Evolutionary conservation across 176 grass and related monocot genomes (phyloP), one percentile per base, ranked within the genome.

Genomic region (Bolboschoenus planiculmis): DNA sequence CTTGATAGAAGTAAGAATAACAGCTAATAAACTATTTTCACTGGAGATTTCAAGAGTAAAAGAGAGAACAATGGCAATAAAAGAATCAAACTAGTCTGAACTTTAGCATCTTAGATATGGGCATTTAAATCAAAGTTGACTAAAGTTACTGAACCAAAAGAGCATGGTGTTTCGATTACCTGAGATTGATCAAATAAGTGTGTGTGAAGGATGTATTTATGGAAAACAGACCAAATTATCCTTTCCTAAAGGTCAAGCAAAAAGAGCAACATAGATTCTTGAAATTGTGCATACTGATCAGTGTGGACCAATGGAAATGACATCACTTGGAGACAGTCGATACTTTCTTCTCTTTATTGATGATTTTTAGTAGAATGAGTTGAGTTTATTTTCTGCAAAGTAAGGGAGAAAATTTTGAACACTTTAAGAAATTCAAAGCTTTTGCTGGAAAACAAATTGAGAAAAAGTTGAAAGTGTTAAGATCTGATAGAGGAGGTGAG

Each of bases 301-400:
- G 4, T 68, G 62, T 33, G 62, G 62, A 16, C 62, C 62, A 6
- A 68, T 68, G 62, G 13, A 36, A 33, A 68, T 16, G 1, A 0
- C 10, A 2, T 78, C 40, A 53, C 8, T 78, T 1, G 40, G 40
- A 4, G 74, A 40, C 4, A 78, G 43, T 29, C 21, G 29, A 2
- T 78, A 78, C 54, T 78, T 78, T 56, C n/a, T 78, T 3, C 3
- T 78, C 1, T 55, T 78, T 11, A 78, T 18, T 7, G 74, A 78
- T 78, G 74, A 78, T 18, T 78, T 11, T 1, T n/a, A 51, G 23
- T 29, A 2, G 74, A 10, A 78, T 78, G 74, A 31, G 39, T 29
- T 78, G 37, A 40, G 39, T 78, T 23, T 78, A 55, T 15, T 54
- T 78, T 0, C 7, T 30, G 1, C 54, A 33, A 30, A 27, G 9